A percentile compares a stretch with the other conserved stretches of the same genome.
phyloP scores from a whole-genome alignment of 2,329 filamentous ascomycete species.

The Fusarium chaquense region DNA sequence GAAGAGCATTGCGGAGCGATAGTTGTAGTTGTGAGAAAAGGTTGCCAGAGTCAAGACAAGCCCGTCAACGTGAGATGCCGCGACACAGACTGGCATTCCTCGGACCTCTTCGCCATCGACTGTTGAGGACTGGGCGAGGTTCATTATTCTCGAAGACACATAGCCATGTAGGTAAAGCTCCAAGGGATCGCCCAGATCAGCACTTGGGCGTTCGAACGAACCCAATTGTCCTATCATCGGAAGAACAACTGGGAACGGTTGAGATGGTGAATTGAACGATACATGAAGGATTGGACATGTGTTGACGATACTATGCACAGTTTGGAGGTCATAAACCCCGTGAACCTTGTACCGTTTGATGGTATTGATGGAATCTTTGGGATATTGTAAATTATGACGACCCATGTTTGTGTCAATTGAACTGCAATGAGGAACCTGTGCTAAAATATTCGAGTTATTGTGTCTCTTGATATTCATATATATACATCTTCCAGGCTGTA shows the following conservation, averaged over 20 bases:
- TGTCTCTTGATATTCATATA: constrained; percentile 7
- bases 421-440: not conserved
- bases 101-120: constrained; percentile 31
- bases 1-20: constrained; percentile 82
- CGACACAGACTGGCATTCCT: constrained; percentile 78
- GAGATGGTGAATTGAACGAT: constrained; percentile 74
- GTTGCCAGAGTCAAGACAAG: constrained; percentile 83
- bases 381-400: constrained; percentile 66
- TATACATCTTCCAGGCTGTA: constrained; percentile 19
- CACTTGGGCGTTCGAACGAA: constrained; percentile 73
- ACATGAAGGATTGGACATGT: constrained; percentile 81
- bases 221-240: constrained; percentile 91
- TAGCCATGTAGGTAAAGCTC: constrained; percentile 89
- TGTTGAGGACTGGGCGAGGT: constrained; percentile 57
- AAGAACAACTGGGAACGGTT: constrained; percentile 80
- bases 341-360: constrained; percentile 75
- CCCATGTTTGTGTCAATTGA: constrained; percentile 46
- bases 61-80: constrained; percentile 81
- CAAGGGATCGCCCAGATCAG: constrained; percentile 72
- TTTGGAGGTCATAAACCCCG: constrained; percentile 76
- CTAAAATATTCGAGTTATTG: not conserved
- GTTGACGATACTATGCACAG: constrained; percentile 82
- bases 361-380: constrained; percentile 72
- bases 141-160: constrained; percentile 82
- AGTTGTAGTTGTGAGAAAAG: constrained; percentile 87